Percentiles rank a stretch among this genome's conserved stretches.
These are phyloP conservation scores for Psilocybe mexicana DNA, from an alignment of 1,284 basidiomycete genomes.

Conservation along the genomic window DNA sequence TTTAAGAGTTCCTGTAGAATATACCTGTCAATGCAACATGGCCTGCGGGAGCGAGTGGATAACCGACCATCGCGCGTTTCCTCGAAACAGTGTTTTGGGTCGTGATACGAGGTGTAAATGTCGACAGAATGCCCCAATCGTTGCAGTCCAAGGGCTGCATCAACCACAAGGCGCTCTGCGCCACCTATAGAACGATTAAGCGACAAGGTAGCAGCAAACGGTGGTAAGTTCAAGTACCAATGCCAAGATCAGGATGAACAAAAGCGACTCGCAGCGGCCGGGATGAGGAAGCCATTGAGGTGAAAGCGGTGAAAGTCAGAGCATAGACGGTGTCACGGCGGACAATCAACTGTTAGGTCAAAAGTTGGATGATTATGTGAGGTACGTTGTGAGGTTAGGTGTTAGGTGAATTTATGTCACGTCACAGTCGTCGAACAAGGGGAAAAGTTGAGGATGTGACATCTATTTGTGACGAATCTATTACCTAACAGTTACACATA, in stretches of 20 bases:
- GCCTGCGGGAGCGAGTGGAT: background rate
- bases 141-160: slow-evolving; percentile 89
- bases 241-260: slow-evolving; percentile 94
- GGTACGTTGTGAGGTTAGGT: no score
- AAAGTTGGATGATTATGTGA: no score
- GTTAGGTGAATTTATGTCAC: no score
- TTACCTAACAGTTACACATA: no score
- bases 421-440: no score
- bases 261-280: slow-evolving; percentile 67
- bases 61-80: slow-evolving; percentile 82
- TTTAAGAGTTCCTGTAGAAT: slow-evolving; percentile 69
- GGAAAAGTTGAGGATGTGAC: no score
- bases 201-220: slow-evolving; percentile 1
- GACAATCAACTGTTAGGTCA: no score
- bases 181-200: slow-evolving; percentile 63
- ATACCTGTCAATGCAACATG: background rate
- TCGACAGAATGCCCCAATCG: slow-evolving; percentile 84
- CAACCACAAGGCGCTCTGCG: slow-evolving; percentile 94
- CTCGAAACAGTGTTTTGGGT: slow-evolving; percentile 83
- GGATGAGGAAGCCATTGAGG: background rate
- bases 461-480: no score
- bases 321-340: background rate
- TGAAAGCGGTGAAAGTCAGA: background rate
- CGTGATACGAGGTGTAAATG: slow-evolving; percentile 94
- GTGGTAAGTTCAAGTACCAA: slow-evolving; percentile 71